A percentile compares a stretch with the other conserved stretches of the same genome.
Evolutionary conservation across 1,284 basidiomycete species (phyloP).

Genomic region (Porodaedalea pini): DNA sequence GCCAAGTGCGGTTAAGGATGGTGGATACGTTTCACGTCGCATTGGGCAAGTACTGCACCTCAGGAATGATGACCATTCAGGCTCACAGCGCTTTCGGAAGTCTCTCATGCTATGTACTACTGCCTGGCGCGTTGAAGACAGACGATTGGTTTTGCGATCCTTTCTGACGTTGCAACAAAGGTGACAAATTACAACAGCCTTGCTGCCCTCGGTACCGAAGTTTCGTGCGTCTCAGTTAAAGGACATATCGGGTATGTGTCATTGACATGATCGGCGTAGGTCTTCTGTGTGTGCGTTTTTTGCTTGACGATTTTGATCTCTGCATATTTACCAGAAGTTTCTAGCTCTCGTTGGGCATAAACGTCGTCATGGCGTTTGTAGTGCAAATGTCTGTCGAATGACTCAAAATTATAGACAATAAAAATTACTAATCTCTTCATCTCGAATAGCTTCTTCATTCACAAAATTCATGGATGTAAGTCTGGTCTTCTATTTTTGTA

Average conservation of each 20-base stretch:
- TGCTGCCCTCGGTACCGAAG: constrained; percentile 31
- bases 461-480: constrained; percentile 37
- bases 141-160: background rate
- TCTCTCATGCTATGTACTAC: constrained; percentile 39
- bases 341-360: constrained; percentile 14
- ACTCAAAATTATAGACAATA: background rate
- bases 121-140: constrained; percentile 34
- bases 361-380: constrained; percentile 18
- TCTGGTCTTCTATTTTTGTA: background rate
- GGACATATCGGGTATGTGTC: background rate
- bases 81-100: constrained; percentile 24
- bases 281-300: constrained; percentile 4
- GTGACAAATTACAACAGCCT: constrained; percentile 34
- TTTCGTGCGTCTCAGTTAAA: constrained; percentile 26
- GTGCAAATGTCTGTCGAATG: constrained; percentile 12
- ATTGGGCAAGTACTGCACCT: constrained; percentile 32
- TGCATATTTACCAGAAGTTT: background rate
- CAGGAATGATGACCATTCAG: background rate
- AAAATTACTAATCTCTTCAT: background rate
- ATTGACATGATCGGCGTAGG: constrained; percentile 5
- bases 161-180: constrained; percentile 24
- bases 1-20: constrained; percentile 29
- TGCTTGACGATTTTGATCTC: background rate
- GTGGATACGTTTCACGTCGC: constrained; percentile 40
- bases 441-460: constrained; percentile 36